Evolutionary conservation across 2,329 filamentous ascomycete genomes (phyloP).

Genomic region (Alternaria ethzedia): DNA sequence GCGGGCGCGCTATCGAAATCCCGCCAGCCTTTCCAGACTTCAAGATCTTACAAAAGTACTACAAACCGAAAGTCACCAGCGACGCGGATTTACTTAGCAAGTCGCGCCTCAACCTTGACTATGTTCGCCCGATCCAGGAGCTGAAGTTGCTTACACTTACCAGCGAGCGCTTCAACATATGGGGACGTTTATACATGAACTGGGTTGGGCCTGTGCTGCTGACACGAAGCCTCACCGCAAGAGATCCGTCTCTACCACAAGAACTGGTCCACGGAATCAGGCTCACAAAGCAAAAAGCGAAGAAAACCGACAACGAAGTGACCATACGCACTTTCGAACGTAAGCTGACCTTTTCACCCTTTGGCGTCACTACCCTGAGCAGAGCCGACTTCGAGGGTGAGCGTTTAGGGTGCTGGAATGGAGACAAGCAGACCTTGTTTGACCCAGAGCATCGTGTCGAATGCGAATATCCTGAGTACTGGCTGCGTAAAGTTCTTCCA

Average conservation of each 20-base stretch:
- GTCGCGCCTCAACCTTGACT: slow-evolving; percentile 36
- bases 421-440: slow-evolving; percentile 24
- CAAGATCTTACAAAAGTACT: slow-evolving; percentile 47
- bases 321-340: slow-evolving; percentile 20
- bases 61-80: slow-evolving; percentile 43
- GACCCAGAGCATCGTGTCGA: slow-evolving; percentile 44
- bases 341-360: slow-evolving; percentile 49
- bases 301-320: slow-evolving; percentile 24
- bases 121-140: slow-evolving; percentile 42
- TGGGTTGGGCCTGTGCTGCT: slow-evolving; percentile 49
- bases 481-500: slow-evolving; percentile 41
- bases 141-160: slow-evolving; percentile 43
- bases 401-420: slow-evolving; percentile 32
- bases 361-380: slow-evolving; percentile 36
- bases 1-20: slow-evolving; percentile 11
- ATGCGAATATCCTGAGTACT: slow-evolving; percentile 44
- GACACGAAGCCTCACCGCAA: slow-evolving; percentile 25
- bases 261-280: slow-evolving; percentile 36
- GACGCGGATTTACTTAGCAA: slow-evolving; percentile 38
- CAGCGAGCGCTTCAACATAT: slow-evolving; percentile 48
- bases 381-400: slow-evolving; percentile 38
- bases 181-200: slow-evolving; percentile 47
- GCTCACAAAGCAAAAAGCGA: slow-evolving; percentile 35
- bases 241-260: slow-evolving; percentile 10
- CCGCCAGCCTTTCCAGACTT: slow-evolving; percentile 28